Evolutionary conservation across 805 yeast genomes (phyloP).

Genomic region (Brettanomyces nanus): DNA sequence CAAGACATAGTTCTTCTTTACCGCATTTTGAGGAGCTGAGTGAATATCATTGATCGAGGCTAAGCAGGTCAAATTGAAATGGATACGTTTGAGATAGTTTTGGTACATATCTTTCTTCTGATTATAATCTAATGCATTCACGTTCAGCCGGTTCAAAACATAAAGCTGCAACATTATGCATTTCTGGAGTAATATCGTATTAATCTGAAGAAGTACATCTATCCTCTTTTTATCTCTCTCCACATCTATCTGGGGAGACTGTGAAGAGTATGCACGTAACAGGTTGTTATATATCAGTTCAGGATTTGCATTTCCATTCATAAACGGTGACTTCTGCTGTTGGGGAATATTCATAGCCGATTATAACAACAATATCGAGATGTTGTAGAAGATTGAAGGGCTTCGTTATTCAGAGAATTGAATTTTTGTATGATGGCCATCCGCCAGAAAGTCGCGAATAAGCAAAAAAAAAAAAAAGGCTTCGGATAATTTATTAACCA

Average conservation of each 20-base stretch:
- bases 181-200: slow-evolving; percentile 25
- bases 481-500: no score
- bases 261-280: slow-evolving; percentile 21
- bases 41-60: slow-evolving; percentile 31
- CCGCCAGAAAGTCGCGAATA: no score
- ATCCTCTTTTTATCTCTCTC: slow-evolving; percentile 28
- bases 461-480: no score
- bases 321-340: background rate
- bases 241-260: slow-evolving; percentile 20
- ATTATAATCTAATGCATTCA: slow-evolving; percentile 14
- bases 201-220: slow-evolving; percentile 27
- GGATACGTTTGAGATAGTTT: slow-evolving; percentile 28
- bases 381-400: no score
- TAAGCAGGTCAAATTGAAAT: slow-evolving; percentile 27
- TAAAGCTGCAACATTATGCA: slow-evolving; percentile 24
- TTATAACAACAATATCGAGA: no score
- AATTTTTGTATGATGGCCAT: no score
- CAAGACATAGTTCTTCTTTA: slow-evolving; percentile 22
- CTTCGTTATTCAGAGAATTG: no score
- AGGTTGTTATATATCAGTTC: slow-evolving; percentile 12
- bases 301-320: slow-evolving; percentile 2
- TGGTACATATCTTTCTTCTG: slow-evolving; percentile 25
- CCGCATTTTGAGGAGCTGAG: slow-evolving; percentile 19
- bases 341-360: background rate
- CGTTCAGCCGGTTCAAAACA: slow-evolving; percentile 16